Conservation (phyloP, 83 land plant genomes). For the Diphasiastrum complanatum region DNA sequence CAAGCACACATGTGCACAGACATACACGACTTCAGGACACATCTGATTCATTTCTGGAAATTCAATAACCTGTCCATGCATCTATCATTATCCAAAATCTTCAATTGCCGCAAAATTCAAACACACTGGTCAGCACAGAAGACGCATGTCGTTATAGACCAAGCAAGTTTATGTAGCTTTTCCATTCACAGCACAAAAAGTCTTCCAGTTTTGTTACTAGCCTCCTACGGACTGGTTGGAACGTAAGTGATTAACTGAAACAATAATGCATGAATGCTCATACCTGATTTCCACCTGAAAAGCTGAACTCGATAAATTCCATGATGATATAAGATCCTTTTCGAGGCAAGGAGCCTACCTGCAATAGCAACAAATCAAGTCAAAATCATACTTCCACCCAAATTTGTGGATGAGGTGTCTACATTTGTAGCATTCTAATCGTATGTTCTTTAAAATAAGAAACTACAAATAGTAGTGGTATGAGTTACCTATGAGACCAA, state of each 20-base stretch:
- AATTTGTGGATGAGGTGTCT: not conserved
- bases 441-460: conserved; percentile 20
- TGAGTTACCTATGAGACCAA: not conserved
- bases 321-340: conserved; percentile 95
- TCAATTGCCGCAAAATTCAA: too few relatives aligned
- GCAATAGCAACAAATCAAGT: conserved; percentile 11
- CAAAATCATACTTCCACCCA: too few relatives aligned
- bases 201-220: too few relatives aligned
- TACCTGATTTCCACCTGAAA: conserved; percentile 80
- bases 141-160: too few relatives aligned
- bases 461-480: conserved; percentile 9
- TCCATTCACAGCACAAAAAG: too few relatives aligned
- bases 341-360: conserved; percentile 71
- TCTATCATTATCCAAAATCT: too few relatives aligned
- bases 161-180: too few relatives aligned
- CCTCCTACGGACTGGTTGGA: not conserved
- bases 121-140: too few relatives aligned
- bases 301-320: conserved; percentile 86
- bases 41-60: too few relatives aligned
- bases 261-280: not conserved
- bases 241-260: not conserved
- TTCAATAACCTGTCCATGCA: too few relatives aligned
- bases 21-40: too few relatives aligned
- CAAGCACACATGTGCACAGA: too few relatives aligned
- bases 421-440: not conserved